Percentiles rank a stretch among this genome's conserved stretches.
Evolutionary conservation across 352 stramenopile genomes (phyloP).

Genomic region (Globisporangium solare): DNA sequence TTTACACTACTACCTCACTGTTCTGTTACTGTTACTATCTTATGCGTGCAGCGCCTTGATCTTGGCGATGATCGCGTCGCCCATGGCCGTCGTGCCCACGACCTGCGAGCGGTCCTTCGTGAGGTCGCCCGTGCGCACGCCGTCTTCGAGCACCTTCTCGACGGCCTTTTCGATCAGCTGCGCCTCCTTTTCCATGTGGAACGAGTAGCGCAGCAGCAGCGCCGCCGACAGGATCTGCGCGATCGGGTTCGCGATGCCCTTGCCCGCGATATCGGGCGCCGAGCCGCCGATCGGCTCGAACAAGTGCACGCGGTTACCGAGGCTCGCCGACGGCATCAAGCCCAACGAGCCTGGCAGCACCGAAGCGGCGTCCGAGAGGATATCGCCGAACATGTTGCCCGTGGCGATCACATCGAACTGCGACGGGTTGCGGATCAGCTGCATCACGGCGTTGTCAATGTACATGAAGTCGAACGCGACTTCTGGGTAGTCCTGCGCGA

Average conservation of each 20-base stretch:
- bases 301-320: slow-evolving; percentile 88
- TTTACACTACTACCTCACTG: slow-evolving; percentile 1
- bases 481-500: slow-evolving; percentile 89
- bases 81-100: slow-evolving; percentile 74
- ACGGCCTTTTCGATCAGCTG: slow-evolving; percentile 79
- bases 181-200: slow-evolving; percentile 76
- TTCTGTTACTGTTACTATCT: not conserved
- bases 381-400: slow-evolving; percentile 99
- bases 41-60: slow-evolving; percentile 45
- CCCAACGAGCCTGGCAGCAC: slow-evolving; percentile 97
- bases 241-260: slow-evolving; percentile 96
- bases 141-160: slow-evolving; percentile 77
- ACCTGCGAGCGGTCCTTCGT: slow-evolving; percentile 47
- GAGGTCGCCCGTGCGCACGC: slow-evolving; percentile 83
- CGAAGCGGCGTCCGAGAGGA: slow-evolving; percentile 96
- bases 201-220: slow-evolving; percentile 96
- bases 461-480: slow-evolving; percentile 97
- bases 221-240: slow-evolving; percentile 97
- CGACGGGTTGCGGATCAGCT: slow-evolving; percentile 97
- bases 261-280: slow-evolving; percentile 96
- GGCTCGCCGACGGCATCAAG: slow-evolving; percentile 97
- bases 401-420: slow-evolving; percentile 99
- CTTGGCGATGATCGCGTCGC: slow-evolving; percentile 76
- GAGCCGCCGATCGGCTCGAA: slow-evolving; percentile 98
- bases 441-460: slow-evolving; percentile 99